These are phyloP conservation scores for Candida labiduridarum DNA, from an alignment of 1,139 yeast genomes.

Conservation along the genomic window DNA sequence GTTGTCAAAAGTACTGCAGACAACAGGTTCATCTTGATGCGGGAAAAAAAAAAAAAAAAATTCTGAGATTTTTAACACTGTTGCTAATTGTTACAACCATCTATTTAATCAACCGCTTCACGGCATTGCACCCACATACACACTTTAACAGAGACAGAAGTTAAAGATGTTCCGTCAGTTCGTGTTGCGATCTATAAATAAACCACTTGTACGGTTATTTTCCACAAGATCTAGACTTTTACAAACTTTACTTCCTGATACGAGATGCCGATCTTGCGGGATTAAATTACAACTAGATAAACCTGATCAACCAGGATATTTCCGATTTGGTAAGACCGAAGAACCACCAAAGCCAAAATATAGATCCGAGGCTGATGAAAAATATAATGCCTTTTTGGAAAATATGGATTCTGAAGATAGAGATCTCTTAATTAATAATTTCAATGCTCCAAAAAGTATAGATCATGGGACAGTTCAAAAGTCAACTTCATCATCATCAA, in stretches of 20 bases:
- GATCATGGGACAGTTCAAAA: background rate
- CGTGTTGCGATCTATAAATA: background rate
- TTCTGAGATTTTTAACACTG: too few relatives aligned
- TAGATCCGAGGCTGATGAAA: slow-evolving; percentile 22
- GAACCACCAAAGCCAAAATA: background rate
- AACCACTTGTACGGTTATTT: background rate
- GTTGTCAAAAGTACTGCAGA: too few relatives aligned
- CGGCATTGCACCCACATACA: too few relatives aligned
- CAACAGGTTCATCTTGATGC: too few relatives aligned
- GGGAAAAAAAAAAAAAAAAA: too few relatives aligned
- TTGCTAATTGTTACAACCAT: too few relatives aligned
- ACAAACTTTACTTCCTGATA: slow-evolving; percentile 13
- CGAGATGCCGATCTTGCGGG: slow-evolving; percentile 52
- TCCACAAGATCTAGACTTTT: background rate
- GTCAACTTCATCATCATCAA: background rate
- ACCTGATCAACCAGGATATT: slow-evolving; percentile 45
- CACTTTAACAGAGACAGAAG: background rate
- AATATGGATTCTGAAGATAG: slow-evolving; percentile 28
- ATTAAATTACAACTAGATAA: slow-evolving; percentile 42
- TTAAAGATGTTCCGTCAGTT: background rate
- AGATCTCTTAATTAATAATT: slow-evolving; percentile 23
- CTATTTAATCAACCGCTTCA: too few relatives aligned
- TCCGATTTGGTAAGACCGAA: slow-evolving; percentile 17
- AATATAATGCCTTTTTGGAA: slow-evolving; percentile 22
- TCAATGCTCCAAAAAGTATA: slow-evolving; percentile 6